phyloP scores from a whole-genome alignment of 805 yeast species.

The Blastobotrys chiropterorum region DNA sequence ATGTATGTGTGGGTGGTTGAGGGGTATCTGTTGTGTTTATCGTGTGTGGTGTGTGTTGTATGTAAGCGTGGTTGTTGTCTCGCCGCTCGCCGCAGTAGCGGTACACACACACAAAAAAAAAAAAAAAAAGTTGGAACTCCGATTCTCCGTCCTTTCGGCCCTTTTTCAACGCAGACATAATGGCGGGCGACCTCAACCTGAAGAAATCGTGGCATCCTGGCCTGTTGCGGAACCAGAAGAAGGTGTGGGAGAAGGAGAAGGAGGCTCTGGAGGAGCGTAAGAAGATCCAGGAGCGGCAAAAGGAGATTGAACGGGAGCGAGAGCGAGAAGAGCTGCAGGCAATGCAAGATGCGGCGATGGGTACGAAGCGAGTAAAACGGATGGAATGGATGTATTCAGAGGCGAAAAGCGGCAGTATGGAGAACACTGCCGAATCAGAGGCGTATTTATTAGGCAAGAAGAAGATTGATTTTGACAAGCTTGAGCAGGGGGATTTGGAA shows the following conservation, averaged over 20 bases:
- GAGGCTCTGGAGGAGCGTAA: conserved; percentile 65
- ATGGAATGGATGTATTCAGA: conserved; percentile 86
- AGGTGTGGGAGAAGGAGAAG: conserved; percentile 79
- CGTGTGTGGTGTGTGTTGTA: neutral
- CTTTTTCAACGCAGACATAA: conserved; percentile 2
- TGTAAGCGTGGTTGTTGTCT: neutral
- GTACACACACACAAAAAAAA: neutral
- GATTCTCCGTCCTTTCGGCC: neutral
- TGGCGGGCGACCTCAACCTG: conserved; percentile 75
- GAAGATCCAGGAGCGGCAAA: conserved; percentile 54
- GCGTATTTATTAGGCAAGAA: conserved; percentile 50
- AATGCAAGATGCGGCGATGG: conserved; percentile 38
- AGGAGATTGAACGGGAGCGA: conserved; percentile 56
- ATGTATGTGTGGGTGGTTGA: too few species aligned
- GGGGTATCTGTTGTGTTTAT: neutral
- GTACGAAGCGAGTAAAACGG: conserved; percentile 38
- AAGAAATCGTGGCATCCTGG: conserved; percentile 98
- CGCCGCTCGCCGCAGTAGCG: too few species aligned
- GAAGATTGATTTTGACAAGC: conserved; percentile 32
- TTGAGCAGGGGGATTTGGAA: neutral
- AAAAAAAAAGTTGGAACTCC: neutral
- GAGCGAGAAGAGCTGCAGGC: conserved; percentile 51
- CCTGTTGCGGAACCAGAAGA: conserved; percentile 72
- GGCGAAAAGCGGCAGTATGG: conserved; percentile 27
- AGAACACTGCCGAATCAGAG: conserved; percentile 40